Evolutionary conservation across 2,329 filamentous ascomycete genomes (phyloP).

Genomic region (Aspergillus quadrilineatus): DNA sequence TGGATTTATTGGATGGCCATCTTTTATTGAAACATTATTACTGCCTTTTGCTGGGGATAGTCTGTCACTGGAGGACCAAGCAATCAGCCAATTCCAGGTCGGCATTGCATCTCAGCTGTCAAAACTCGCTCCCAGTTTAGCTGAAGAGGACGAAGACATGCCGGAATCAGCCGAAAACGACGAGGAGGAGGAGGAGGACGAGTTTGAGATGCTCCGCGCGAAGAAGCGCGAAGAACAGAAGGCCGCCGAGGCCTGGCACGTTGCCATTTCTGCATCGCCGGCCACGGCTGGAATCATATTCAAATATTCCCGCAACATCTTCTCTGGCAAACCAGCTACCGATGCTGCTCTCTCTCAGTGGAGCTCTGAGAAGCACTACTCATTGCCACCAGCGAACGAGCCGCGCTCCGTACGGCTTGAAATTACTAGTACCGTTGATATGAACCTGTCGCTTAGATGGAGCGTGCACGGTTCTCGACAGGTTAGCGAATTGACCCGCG

Average conservation of each 20-base stretch:
- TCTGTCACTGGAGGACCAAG: slow-evolving; percentile 18
- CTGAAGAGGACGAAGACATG: slow-evolving; percentile 27
- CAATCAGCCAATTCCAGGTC: slow-evolving; percentile 35
- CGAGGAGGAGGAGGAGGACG: slow-evolving; percentile 20
- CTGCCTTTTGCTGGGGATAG: slow-evolving; percentile 23
- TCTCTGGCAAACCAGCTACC: slow-evolving; percentile 34
- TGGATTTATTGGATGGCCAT: slow-evolving; percentile 39
- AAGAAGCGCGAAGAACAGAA: slow-evolving; percentile 23
- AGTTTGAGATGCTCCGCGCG: slow-evolving; percentile 15
- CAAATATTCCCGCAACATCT: slow-evolving; percentile 40
- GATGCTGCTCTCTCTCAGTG: slow-evolving; percentile 39
- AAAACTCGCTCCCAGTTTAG: slow-evolving; percentile 6
- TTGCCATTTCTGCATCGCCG: slow-evolving; percentile 31
- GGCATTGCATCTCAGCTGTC: slow-evolving; percentile 32
- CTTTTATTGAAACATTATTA: slow-evolving; percentile 24
- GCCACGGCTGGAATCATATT: slow-evolving; percentile 29
- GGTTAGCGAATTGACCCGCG: slow-evolving; percentile 38
- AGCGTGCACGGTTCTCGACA: slow-evolving; percentile 36
- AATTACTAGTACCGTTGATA: slow-evolving; percentile 27
- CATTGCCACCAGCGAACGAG: slow-evolving; percentile 28
- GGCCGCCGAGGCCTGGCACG: slow-evolving; percentile 36
- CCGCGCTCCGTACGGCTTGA: slow-evolving; percentile 38
- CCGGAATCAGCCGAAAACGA: slow-evolving; percentile 12
- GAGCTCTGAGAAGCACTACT: slow-evolving; percentile 42
- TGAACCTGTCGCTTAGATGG: slow-evolving; percentile 35